phyloP scores from a whole-genome alignment of 345 rosid species.

The Xanthoceras sorbifolium region DNA sequence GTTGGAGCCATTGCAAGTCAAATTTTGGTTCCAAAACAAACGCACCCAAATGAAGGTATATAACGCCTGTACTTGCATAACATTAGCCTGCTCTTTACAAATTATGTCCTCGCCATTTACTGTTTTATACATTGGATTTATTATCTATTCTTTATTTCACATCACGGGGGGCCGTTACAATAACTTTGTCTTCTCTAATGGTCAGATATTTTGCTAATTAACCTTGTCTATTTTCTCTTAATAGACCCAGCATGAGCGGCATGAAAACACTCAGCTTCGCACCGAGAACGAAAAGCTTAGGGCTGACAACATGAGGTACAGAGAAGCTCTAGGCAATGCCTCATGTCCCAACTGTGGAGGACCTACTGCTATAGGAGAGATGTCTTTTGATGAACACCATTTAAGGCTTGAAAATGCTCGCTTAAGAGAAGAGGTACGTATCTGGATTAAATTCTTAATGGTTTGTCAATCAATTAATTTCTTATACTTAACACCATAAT shows the following conservation, averaged over 20 bases:
- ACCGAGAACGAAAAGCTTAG: constrained; percentile 85
- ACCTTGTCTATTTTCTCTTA: background rate
- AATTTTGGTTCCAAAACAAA: constrained; percentile 99
- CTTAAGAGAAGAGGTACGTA: constrained; percentile 81
- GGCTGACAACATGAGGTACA: constrained; percentile 79
- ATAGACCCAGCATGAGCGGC: constrained; percentile 90
- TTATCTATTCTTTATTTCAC: background rate
- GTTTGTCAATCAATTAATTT: too few relatives aligned
- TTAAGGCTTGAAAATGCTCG: constrained; percentile 85
- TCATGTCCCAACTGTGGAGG: constrained; percentile 98
- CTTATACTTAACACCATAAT: too few relatives aligned
- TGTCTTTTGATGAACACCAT: constrained; percentile 96
- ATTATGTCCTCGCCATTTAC: background rate
- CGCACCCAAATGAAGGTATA: constrained; percentile 99
- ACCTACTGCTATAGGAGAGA: constrained; percentile 88
- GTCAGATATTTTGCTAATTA: background rate
- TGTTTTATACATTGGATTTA: background rate
- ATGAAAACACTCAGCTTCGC: constrained; percentile 79
- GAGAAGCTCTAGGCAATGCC: constrained; percentile 90
- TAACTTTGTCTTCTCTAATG: background rate
- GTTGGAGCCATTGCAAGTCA: constrained; percentile 92
- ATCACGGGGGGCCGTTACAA: constrained; percentile 14
- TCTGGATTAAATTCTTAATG: background rate
- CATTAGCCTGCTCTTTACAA: constrained; percentile 8
- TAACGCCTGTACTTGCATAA: background rate